phyloP scores from a whole-genome alignment of 768 basidiomycete genomes.

The Psilocybe tampanensis region DNA sequence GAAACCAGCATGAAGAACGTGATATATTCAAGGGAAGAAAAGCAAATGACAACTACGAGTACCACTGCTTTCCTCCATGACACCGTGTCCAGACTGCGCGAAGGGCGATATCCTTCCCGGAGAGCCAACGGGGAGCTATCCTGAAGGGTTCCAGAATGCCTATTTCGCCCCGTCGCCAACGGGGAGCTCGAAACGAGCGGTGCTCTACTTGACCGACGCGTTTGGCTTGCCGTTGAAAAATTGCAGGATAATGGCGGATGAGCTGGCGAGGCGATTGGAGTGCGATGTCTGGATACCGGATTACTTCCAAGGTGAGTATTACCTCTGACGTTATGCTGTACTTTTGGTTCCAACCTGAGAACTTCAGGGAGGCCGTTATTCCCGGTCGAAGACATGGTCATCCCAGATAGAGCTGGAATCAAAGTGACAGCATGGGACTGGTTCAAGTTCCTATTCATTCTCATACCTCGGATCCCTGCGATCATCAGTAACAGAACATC shows the following conservation, averaged over 20 bases:
- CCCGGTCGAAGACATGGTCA: conserved; percentile 22
- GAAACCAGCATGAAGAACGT: background rate
- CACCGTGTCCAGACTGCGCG: conserved; percentile 37
- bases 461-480: conserved; percentile 26
- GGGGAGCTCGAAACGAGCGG: conserved; percentile 37
- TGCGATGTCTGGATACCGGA: conserved; percentile 72
- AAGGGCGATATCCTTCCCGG: conserved; percentile 46
- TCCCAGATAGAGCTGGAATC: conserved; percentile 35
- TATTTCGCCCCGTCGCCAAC: conserved; percentile 38
- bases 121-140: conserved; percentile 45
- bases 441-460: conserved; percentile 26
- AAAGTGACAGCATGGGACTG: conserved; percentile 30
- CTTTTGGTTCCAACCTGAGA: background rate
- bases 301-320: conserved; percentile 51
- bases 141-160: conserved; percentile 37
- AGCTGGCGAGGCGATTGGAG: conserved; percentile 44
- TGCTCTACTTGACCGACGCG: conserved; percentile 59
- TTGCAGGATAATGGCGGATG: conserved; percentile 59
- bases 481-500: conserved; percentile 35
- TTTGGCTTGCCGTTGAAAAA: conserved; percentile 59
- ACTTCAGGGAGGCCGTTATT: conserved; percentile 32
- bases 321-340: background rate
- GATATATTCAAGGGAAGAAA: background rate
- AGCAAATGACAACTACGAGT: background rate
- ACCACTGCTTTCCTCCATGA: conserved; percentile 13